Conservation (phyloP, 257 asterid species). For the Salvia rosmarinus region DNA sequence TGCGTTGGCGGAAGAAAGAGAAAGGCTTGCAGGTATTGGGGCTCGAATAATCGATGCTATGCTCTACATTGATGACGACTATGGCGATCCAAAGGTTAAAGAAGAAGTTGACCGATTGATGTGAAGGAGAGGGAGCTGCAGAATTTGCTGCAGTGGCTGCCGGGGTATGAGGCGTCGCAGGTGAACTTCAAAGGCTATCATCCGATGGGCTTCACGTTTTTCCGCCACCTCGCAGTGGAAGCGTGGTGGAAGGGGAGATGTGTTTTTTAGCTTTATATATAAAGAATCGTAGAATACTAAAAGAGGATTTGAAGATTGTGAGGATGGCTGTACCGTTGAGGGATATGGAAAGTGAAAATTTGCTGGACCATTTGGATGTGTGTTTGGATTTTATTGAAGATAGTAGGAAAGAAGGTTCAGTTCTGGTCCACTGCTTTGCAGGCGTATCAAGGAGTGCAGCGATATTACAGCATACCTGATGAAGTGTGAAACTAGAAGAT, state of each 20-base stretch:
- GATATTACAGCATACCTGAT: conserved; percentile 89
- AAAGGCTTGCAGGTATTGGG: too few species aligned
- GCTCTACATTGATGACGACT: conserved; percentile 95
- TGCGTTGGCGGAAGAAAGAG: too few species aligned
- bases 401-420: conserved; percentile 81
- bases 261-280: too few species aligned
- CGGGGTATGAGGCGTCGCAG: conserved; percentile 98
- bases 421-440: conserved; percentile 96
- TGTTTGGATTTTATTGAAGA: conserved; percentile 88
- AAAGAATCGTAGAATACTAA: too few species aligned
- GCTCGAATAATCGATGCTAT: conserved; percentile 83
- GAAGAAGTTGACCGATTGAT: conserved; percentile 89
- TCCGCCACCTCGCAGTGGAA: conserved; percentile 76
- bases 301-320: conserved; percentile 78
- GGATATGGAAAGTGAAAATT: conserved; percentile 86
- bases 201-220: conserved; percentile 97
- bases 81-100: conserved; percentile 73
- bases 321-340: conserved; percentile 93
- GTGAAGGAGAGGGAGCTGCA: conserved; percentile 92
- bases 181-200: conserved; percentile 94
- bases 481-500: conserved; percentile 90
- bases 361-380: conserved; percentile 84
- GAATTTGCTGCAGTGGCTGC: conserved; percentile 92
- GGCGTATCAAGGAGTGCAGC: conserved; percentile 99
- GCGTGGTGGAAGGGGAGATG: too few species aligned